These are phyloP conservation scores for Metschnikowia corniflorae DNA, from an alignment of 805 yeast species.

Conservation along the genomic window DNA sequence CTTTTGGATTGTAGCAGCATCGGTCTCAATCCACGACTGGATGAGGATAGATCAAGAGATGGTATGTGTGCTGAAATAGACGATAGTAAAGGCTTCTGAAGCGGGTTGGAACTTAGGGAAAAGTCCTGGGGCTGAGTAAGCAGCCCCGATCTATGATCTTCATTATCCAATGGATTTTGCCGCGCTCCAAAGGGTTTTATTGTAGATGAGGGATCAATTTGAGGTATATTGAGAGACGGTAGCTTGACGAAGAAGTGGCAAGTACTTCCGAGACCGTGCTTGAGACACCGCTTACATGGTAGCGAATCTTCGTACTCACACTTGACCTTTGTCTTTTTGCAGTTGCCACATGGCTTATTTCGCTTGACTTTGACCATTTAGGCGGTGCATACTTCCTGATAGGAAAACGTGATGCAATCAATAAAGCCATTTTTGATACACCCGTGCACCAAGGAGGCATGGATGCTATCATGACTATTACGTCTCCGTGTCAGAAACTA, in stretches of 20 bases:
- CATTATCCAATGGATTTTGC: not conserved
- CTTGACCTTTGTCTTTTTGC: constrained; percentile 60
- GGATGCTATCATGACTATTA: no score
- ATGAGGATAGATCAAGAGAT: not conserved
- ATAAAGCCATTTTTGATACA: no score
- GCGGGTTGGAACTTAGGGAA: not conserved
- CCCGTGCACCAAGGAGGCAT: no score
- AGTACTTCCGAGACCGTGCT: constrained; percentile 40
- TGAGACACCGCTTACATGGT: constrained; percentile 58
- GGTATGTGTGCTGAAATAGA: constrained; percentile 1
- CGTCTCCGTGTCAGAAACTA: no score
- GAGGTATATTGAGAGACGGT: constrained; percentile 38
- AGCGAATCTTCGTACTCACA: constrained; percentile 47
- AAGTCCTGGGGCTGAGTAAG: not conserved
- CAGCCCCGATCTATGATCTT: not conserved
- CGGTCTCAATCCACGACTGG: not conserved
- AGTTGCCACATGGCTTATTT: constrained; percentile 60
- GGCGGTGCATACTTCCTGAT: no score
- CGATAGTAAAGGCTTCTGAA: not conserved
- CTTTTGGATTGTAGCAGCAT: not conserved
- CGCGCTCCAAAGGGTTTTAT: constrained; percentile 2
- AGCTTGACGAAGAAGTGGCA: constrained; percentile 58
- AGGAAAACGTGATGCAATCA: no score
- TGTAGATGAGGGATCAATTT: not conserved
- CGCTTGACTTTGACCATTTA: constrained; percentile 36